These are phyloP conservation scores for Larix kaempferi DNA, from an alignment of 75 land plant species.

Conservation along the genomic window DNA sequence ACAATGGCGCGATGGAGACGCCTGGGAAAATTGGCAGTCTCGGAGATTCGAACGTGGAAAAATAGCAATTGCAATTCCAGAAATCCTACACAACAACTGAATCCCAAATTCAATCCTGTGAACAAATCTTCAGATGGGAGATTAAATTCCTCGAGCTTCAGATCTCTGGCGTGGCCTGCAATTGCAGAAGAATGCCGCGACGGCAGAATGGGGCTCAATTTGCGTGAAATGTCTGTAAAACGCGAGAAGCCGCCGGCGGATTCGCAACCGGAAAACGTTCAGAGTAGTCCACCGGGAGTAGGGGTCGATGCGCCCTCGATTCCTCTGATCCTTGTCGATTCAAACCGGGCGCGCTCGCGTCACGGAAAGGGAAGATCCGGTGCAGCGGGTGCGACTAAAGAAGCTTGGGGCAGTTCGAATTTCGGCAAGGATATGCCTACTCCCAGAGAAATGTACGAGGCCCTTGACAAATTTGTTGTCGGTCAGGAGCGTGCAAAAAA, in stretches of 20 bases:
- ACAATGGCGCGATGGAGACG: constrained; percentile 10
- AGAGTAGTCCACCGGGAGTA: not conserved
- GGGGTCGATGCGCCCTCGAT: constrained; percentile 1
- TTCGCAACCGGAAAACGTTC: not conserved
- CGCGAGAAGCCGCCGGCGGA: not conserved
- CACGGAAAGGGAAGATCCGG: constrained; percentile 30
- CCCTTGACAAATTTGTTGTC: constrained; percentile 76
- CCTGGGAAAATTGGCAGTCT: constrained; percentile 1
- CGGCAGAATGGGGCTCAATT: not conserved
- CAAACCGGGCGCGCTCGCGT: constrained; percentile 10
- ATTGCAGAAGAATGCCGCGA: not conserved
- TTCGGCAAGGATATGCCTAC: constrained; percentile 66
- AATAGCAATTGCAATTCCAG: not conserved
- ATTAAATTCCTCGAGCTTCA: not conserved
- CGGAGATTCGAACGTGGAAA: not conserved
- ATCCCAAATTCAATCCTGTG: not conserved
- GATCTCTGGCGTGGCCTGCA: not conserved
- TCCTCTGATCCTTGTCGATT: constrained; percentile 1
- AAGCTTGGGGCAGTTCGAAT: constrained; percentile 68
- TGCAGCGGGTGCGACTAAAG: constrained; percentile 31
- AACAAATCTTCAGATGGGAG: not conserved
- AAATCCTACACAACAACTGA: not conserved
- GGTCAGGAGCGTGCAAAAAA: constrained; percentile 83
- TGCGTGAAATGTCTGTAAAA: too few species aligned
- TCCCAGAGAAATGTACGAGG: constrained; percentile 70